phyloP scores from a whole-genome alignment of 2,329 filamentous ascomycete genomes.

The Fusarium circinatum region DNA sequence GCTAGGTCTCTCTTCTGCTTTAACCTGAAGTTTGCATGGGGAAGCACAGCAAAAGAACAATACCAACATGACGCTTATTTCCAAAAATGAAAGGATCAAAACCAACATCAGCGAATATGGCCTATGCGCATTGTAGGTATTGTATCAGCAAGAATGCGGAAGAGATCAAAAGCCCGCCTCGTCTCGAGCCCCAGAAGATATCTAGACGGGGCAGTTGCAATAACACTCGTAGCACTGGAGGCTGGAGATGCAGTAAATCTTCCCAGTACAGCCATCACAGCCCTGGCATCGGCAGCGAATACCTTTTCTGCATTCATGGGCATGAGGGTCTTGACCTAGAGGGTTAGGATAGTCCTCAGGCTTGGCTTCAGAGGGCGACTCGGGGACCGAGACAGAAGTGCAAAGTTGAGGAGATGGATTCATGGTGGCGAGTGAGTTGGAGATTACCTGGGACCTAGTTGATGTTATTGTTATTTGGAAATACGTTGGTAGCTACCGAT shows the following conservation, averaged over 20 bases:
- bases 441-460: neutral
- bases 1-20: neutral
- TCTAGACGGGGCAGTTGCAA: neutral
- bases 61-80: accelerated
- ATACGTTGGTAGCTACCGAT: neutral
- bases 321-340: accelerated
- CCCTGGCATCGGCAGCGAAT: neutral
- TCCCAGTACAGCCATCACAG: neutral
- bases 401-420: neutral
- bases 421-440: neutral
- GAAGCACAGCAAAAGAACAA: neutral
- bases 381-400: accelerated
- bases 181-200: accelerated
- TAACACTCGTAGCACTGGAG: constrained; percentile 11
- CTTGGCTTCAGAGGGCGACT: neutral
- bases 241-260: constrained; percentile 3
- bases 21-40: too few relatives aligned
- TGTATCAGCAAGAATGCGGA: accelerated
- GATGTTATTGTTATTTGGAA: neutral
- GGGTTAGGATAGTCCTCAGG: accelerated
- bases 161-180: too few relatives aligned
- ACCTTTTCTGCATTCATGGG: neutral
- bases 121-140: neutral
- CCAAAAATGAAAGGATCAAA: neutral
- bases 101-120: too few relatives aligned